Conservation (phyloP, 2,329 filamentous ascomycete genomes). For the Coniochaeta hoffmannii region DNA sequence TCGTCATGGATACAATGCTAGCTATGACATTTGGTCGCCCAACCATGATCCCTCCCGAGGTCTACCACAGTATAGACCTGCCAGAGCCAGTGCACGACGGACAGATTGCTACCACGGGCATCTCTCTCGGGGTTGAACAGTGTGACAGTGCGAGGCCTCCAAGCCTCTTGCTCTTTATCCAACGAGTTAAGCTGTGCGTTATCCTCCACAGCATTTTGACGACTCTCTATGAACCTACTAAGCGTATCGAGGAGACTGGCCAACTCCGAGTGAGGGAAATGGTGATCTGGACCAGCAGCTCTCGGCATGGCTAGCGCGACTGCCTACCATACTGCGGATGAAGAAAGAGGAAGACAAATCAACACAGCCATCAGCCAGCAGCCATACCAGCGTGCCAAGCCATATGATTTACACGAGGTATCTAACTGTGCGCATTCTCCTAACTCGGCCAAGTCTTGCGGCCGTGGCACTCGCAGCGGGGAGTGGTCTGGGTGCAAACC, state of each 20-base stretch:
- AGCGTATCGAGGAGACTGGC: too few species aligned
- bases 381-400: not conserved
- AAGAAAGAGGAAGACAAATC: not conserved
- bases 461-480: not conserved
- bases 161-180: conserved; percentile 1
- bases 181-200: not conserved
- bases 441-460: not conserved
- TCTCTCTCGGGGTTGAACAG: not conserved
- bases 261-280: too few species aligned
- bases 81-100: not conserved
- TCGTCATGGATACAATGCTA: conserved; percentile 4
- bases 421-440: not conserved
- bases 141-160: not conserved
- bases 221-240: not conserved
- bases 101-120: not conserved
- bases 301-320: too few species aligned
- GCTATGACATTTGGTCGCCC: conserved; percentile 5
- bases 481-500: not conserved
- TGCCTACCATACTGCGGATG: too few species aligned
- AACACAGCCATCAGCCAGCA: not conserved
- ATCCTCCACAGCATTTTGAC: conserved; percentile 4
- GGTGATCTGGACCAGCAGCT: too few species aligned
- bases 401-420: conserved; percentile 2
- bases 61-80: not conserved
- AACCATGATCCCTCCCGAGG: not conserved